Percentiles rank a stretch among this genome's conserved stretches.
phyloP scores from a whole-genome alignment of 805 yeast genomes.

The Lipomyces lipofer region DNA sequence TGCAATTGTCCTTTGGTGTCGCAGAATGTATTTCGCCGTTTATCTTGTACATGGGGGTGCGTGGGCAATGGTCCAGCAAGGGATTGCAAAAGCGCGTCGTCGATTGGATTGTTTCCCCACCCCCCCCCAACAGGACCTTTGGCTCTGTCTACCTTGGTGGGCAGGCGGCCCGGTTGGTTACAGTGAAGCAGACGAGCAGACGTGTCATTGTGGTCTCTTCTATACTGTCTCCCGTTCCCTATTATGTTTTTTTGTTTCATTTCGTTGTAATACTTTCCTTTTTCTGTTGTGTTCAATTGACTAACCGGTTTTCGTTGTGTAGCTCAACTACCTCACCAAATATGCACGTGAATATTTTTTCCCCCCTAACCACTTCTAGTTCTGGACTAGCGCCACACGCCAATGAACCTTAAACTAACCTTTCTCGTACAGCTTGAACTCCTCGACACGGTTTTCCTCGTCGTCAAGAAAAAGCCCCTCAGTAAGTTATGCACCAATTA shows the following conservation, averaged over 20 bases:
- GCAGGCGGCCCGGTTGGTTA: too few species aligned
- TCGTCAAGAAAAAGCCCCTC: conserved; percentile 85
- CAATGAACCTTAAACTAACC: conserved; percentile 13
- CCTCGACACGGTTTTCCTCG: conserved; percentile 87
- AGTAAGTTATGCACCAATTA: conserved; percentile 36
- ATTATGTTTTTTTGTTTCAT: background rate
- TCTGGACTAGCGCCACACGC: too few species aligned
- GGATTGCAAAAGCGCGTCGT: background rate
- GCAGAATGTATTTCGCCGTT: background rate
- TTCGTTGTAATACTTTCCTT: background rate
- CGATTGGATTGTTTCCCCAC: background rate
- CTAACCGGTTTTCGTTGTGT: conserved; percentile 9
- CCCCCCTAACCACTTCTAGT: conserved; percentile 6
- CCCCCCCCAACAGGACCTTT: too few species aligned
- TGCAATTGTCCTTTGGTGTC: background rate
- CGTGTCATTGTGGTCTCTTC: too few species aligned
- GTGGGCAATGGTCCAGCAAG: too few species aligned
- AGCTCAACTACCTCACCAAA: conserved; percentile 83
- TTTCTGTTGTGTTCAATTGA: background rate
- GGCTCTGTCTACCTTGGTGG: too few species aligned
- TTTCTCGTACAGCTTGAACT: conserved; percentile 57
- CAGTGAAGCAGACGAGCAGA: too few species aligned
- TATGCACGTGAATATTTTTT: conserved; percentile 42
- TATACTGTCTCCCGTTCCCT: too few species aligned
- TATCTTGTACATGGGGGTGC: too few species aligned